These are phyloP conservation scores for Lippia alba DNA, from an alignment of 305 asterid species.

Conservation along the genomic window DNA sequence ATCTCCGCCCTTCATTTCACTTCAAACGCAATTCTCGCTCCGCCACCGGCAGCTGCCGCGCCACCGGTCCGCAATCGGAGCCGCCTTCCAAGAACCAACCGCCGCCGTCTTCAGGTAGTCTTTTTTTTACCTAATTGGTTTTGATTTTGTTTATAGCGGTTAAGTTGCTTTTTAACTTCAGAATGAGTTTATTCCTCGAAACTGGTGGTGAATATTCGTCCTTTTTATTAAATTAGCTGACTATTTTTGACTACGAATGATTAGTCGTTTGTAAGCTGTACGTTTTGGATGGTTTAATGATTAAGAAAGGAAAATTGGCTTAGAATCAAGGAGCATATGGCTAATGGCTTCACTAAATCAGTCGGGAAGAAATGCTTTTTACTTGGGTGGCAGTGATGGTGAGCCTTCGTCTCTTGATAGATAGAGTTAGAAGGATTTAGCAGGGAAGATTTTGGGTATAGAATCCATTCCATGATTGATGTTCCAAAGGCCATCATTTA, in stretches of 20 bases:
- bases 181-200: background rate
- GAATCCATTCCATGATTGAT: background rate
- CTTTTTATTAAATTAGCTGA: background rate
- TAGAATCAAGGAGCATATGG: background rate
- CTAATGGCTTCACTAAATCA: background rate
- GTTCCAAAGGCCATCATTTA: background rate
- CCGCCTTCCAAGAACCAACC: conserved; percentile 39
- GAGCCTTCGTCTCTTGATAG: background rate
- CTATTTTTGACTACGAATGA: background rate
- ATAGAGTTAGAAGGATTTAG: background rate
- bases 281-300: background rate
- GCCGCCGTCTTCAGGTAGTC: conserved; percentile 48
- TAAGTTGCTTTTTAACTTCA: too few relatives aligned
- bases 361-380: conserved; percentile 6
- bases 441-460: background rate
- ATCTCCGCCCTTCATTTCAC: conserved; percentile 37
- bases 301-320: conserved; percentile 2
- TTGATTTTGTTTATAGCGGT: background rate
- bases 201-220: conserved; percentile 1
- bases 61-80: conserved; percentile 49
- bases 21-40: conserved; percentile 37
- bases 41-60: conserved; percentile 49
- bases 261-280: background rate
- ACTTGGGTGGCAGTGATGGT: background rate
- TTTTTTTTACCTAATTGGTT: background rate